Evolutionary conservation across 192 early-diverging fungal genomes (phyloP), one percentile per base, ranked within the genome.

Genomic region (Globomyces pollinis-pini): DNA sequence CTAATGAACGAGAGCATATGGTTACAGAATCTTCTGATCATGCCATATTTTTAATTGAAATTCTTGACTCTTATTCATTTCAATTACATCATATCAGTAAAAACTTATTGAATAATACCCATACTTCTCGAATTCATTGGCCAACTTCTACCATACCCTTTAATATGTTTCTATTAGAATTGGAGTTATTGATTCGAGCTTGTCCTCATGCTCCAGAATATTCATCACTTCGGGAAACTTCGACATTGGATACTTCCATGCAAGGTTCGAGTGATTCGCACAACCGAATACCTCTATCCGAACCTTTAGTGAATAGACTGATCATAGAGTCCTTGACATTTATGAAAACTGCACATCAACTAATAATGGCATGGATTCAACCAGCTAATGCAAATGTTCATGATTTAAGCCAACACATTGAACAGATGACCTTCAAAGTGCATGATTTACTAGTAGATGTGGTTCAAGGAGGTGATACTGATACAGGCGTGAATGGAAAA

Each of bases 121-220:
- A 55, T 36, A 28, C 29, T 23, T 33, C 29, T 8, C 29, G 24
- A 21, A 38, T 38, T 23, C 35, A 18, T 12, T 55, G 53, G 53
- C 53, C 53, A 12, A 38, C 21, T 21, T 24, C 29, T 23, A 55
- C 53, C 24, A 31, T 55, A 8, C 53, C 53, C 2, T 55, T 55
- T 31, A 55, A 55, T n/a, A 35, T 55, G 53, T 55, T 55, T 55
- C n/a, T 55, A 24, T 31, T 55, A 1, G 53, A 55, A 26, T 21
- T 55, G 28, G 53, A 55, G 29, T 41, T 55, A 23, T 26, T 55
- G 20, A 41, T 55, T 36, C 4, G 53, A 24, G 53, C 53, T 21
- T 20, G 29, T 12, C 53, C 53, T 7, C 44, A 47, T 47, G 44
- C 44, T 12, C 44, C 44, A 3, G 44, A 20, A 1, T 47, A 47